Evolutionary conservation across 768 basidiomycete genomes (phyloP).

Genomic region (Lactifluus subvellereus): DNA sequence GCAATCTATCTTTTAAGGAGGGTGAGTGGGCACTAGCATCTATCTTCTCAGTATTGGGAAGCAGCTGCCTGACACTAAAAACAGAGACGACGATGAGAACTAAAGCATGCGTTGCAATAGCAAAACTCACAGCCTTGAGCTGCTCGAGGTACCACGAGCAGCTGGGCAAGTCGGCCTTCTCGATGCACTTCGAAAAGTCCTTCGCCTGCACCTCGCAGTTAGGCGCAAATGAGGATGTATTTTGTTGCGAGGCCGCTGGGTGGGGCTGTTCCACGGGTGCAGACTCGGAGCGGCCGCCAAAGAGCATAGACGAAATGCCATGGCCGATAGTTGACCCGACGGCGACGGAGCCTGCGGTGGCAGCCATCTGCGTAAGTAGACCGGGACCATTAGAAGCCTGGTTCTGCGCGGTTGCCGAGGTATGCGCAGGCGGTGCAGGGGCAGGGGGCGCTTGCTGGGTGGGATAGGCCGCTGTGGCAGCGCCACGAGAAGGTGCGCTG

Average conservation of each 20-base stretch:
- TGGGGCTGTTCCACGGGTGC: slow-evolving; percentile 39
- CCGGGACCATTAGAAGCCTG: slow-evolving; percentile 47
- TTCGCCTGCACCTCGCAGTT: slow-evolving; percentile 79
- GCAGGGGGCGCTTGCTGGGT: slow-evolving; percentile 35
- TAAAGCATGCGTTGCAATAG: neutral
- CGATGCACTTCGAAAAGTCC: slow-evolving; percentile 82
- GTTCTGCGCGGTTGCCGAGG: slow-evolving; percentile 28
- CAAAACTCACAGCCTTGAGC: slow-evolving; percentile 68
- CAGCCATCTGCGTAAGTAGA: slow-evolving; percentile 79
- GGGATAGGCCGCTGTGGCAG: slow-evolving; percentile 24
- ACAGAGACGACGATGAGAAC: neutral
- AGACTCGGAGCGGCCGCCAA: slow-evolving; percentile 55
- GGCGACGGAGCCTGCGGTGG: slow-evolving; percentile 86
- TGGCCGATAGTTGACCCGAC: slow-evolving; percentile 85
- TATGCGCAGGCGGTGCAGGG: slow-evolving; percentile 32
- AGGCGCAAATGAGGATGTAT: slow-evolving; percentile 43
- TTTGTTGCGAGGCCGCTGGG: slow-evolving; percentile 43
- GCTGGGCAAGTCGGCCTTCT: slow-evolving; percentile 70
- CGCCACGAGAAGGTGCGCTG: slow-evolving; percentile 36
- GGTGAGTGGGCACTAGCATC: neutral
- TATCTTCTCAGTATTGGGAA: slow-evolving; percentile 23
- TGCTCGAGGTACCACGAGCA: slow-evolving; percentile 88
- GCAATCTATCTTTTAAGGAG: neutral
- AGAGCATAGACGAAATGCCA: slow-evolving; percentile 86
- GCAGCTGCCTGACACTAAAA: slow-evolving; percentile 24